Conservation (phyloP, 305 asterid species). For the Rubia peregrina region DNA sequence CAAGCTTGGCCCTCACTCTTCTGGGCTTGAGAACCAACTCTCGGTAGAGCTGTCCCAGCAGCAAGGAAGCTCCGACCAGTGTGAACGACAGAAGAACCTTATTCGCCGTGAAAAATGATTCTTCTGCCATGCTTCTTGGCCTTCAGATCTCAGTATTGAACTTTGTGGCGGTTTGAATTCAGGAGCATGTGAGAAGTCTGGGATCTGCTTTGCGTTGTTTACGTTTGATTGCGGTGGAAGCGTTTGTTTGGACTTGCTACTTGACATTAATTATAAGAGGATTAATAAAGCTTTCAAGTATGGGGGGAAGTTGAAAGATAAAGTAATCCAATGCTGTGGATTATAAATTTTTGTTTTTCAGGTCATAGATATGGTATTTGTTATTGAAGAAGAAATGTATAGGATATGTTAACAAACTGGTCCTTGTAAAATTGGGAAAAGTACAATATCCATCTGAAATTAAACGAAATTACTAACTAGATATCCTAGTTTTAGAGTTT, state of each 20-base stretch:
- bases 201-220: background rate
- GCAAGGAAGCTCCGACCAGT: slow-evolving; percentile 22
- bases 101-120: slow-evolving; percentile 13
- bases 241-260: background rate
- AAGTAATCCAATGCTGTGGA: no score
- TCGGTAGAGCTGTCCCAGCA: slow-evolving; percentile 18
- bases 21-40: slow-evolving; percentile 31
- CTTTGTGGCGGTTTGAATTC: background rate
- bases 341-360: no score
- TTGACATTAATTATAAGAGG: background rate
- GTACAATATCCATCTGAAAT: no score
- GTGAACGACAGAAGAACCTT: slow-evolving; percentile 22
- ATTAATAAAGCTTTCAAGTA: no score
- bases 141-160: background rate
- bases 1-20: slow-evolving; percentile 35
- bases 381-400: no score
- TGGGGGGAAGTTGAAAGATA: no score
- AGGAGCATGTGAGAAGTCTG: background rate
- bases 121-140: background rate
- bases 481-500: no score
- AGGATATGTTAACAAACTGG: no score
- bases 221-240: background rate
- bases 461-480: no score
- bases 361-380: no score
- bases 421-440: no score